phyloP scores from a whole-genome alignment of 768 basidiomycete genomes.

The Porphyrellus cyaneotinctus region DNA sequence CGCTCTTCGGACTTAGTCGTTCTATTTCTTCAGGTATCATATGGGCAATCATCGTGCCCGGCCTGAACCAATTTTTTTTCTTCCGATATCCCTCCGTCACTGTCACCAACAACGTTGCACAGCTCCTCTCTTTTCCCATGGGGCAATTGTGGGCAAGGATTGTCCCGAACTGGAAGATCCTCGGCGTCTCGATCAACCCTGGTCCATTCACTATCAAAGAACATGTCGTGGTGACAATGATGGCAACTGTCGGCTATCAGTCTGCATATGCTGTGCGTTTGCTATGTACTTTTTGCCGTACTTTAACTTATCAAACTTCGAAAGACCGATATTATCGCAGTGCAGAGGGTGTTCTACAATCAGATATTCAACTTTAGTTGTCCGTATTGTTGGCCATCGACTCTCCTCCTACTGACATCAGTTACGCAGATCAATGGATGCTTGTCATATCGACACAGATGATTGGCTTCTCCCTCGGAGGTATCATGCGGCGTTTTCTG shows the following conservation, averaged over 20 bases:
- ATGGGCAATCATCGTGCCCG: conserved; percentile 62
- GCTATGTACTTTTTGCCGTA: not conserved
- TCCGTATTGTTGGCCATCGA: conserved; percentile 16
- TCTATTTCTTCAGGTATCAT: conserved; percentile 27
- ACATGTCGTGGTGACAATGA: conserved; percentile 67
- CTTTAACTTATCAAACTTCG: not conserved
- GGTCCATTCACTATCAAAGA: conserved; percentile 78
- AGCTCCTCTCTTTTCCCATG: conserved; percentile 67
- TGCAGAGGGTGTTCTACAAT: conserved; percentile 66
- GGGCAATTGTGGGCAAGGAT: conserved; percentile 58
- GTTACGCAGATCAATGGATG: conserved; percentile 48
- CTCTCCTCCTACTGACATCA: not conserved
- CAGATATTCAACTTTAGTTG: conserved; percentile 52
- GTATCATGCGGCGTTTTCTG: conserved; percentile 56
- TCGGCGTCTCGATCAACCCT: conserved; percentile 63
- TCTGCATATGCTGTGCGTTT: conserved; percentile 20
- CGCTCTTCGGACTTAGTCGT: not conserved
- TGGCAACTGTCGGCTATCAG: conserved; percentile 48
- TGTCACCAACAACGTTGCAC: conserved; percentile 56
- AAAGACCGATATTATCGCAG: conserved; percentile 65
- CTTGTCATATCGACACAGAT: conserved; percentile 70
- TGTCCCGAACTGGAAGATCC: conserved; percentile 48
- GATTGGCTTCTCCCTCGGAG: conserved; percentile 60
- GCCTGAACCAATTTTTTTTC: conserved; percentile 77
- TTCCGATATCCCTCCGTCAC: conserved; percentile 56